Evolutionary conservation across 1,284 basidiomycete genomes (phyloP), one percentile per base, ranked within the genome.

Genomic region (Testicularia cyperi): DNA sequence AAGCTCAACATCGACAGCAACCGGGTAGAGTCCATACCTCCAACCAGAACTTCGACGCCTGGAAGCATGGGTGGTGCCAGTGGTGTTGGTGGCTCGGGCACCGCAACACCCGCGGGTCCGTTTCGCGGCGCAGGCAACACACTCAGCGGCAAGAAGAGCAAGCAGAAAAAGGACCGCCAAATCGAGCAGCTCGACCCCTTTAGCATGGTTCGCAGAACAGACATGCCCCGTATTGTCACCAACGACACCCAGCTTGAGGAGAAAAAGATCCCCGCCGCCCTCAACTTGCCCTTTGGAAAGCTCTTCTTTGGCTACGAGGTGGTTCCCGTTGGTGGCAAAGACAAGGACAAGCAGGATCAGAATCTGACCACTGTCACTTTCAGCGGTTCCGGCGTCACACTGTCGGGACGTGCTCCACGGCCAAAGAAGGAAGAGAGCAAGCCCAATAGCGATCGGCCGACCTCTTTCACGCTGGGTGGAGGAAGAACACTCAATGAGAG

Each of bases 1-100:
- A 97, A 96, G 79, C 83, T 97, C 44, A 92, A 92, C 77, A 97
- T 99, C 55, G 91, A 98, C 37, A 65, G 57, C 25, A 38, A 37
- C 16, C 58, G 63, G 28, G 45, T 61, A 18, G 74, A 75, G 6
- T 57, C 61, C 13, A 68, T 76, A 9, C 63, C 65, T 7, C 55
- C 70, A 73, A 79, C 77, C 18, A 61, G 75, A 12, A 67, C 69
- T 6, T 74, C 77, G 8, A 78, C 76, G 18, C 79, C 68, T 1
- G 46, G 65, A 29, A 58, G 54, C 14, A 28, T 52, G 9, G 58
- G 42, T 16, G 63, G 55, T 2, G 47, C 46, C 27, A 56, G 52
- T 23, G 49, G 47, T 13, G 44, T 42, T 6, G 56, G 44, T 6
- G 57, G 44, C 16, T 58, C 52, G 2, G 52, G 51, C 13, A 42